Conservation (phyloP, 2,329 filamentous ascomycete genomes). For the Fusarium metavorans region DNA sequence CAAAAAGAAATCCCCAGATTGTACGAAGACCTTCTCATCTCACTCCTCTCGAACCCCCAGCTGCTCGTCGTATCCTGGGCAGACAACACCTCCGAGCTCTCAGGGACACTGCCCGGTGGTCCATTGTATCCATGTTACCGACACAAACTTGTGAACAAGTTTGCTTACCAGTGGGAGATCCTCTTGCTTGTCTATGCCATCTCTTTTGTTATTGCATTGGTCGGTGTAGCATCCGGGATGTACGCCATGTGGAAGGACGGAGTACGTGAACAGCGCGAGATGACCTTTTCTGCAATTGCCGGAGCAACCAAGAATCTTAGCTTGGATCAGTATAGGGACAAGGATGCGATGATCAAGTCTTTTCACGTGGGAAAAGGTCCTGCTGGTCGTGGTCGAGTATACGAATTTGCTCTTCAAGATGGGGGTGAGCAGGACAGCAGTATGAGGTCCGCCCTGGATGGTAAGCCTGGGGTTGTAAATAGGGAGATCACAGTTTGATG, state of each 20-base stretch:
- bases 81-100: slow-evolving; percentile 12
- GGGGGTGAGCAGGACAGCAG: not conserved
- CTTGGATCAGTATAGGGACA: not conserved
- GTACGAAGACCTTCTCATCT: slow-evolving; percentile 37
- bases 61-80: slow-evolving; percentile 38
- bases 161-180: slow-evolving; percentile 23
- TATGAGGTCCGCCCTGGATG: not conserved
- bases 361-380: not conserved
- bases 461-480: not conserved
- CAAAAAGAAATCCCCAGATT: slow-evolving; percentile 7
- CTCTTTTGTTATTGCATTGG: slow-evolving; percentile 16
- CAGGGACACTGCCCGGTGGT: slow-evolving; percentile 18
- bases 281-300: slow-evolving; percentile 30
- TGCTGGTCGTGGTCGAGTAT: not conserved
- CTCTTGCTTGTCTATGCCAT: slow-evolving; percentile 23
- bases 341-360: not conserved
- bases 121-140: slow-evolving; percentile 24
- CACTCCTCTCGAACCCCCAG: slow-evolving; percentile 34
- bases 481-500: not conserved
- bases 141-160: slow-evolving; percentile 19
- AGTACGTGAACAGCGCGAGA: slow-evolving; percentile 30
- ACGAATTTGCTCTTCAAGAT: not conserved
- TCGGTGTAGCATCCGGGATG: slow-evolving; percentile 26
- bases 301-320: slow-evolving; percentile 8
- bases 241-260: slow-evolving; percentile 31